Base-by-base conservation (phyloP, 176 grass and related monocot genomes). In the Triticum dicoccoides region DNA sequence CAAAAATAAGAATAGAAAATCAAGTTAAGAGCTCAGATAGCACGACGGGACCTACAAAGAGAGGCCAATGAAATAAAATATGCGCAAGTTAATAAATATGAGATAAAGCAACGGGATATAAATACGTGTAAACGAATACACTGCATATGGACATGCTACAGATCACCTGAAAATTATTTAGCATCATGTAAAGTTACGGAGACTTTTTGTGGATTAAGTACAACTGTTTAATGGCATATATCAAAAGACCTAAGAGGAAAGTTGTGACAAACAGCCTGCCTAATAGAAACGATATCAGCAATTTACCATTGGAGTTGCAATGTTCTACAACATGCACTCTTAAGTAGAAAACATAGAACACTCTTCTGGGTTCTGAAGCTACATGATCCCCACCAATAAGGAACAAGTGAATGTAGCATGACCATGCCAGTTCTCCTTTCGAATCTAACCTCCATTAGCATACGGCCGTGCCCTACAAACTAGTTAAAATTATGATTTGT, bases 11-110 rank as follows among this genome's bases (percentile, higher is more conserved):
- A 80, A 63, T 8, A 15, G 10, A 6, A 49, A 76, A 51, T 30
- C 7, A 64, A 90, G 54, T 79, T 82, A 73, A 81, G 41, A 80
- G 62, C 21, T 70, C 8, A 4, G n/a, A 82, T 33, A 78, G 6
- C 23, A 33, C 11, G 15, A 52, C 5, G 61, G 34, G 81, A 85
- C 33, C 61, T 59, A 80, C 34, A 87, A 35, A 65, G 1, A 13
- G 12, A 47, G 64, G 15, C 12, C 17, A 58, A 78, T 20, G 30
- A 51, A 51, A 51, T 51, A 51, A 77, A 81, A 77, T 77, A 75
- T 38, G 49, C 2, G 3, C 3, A 44, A 27, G 1, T 20, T 59
- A 21, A 59, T 61, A 20, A 21, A 37, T 80, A 42, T 24, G 81
- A 5, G 59, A 69, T 66, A 66, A 0, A 29, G 7, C 54, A 76